Evolutionary conservation across 805 yeast genomes (phyloP).

Genomic region (Teunomyces aglyptinius): DNA sequence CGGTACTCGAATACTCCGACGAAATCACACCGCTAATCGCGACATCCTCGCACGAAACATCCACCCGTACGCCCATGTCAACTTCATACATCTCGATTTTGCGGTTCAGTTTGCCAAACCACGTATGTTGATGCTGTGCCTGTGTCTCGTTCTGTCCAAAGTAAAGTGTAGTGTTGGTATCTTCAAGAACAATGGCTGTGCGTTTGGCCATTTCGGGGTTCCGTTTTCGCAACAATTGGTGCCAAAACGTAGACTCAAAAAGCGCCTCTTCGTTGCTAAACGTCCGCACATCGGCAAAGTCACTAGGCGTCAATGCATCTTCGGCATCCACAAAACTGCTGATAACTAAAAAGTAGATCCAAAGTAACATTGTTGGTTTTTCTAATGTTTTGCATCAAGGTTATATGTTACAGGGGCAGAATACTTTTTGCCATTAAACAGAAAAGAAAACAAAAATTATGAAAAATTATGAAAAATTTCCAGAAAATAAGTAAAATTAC

Average conservation of each 20-base stretch:
- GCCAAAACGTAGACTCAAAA: slow-evolving; percentile 13
- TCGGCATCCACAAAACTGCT: neutral
- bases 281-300: neutral
- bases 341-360: neutral
- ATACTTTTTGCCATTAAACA: no score
- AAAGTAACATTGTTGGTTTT: neutral
- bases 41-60: slow-evolving; percentile 2
- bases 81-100: slow-evolving; percentile 18
- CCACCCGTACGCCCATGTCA: slow-evolving; percentile 13
- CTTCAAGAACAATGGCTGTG: slow-evolving; percentile 10
- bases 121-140: neutral
- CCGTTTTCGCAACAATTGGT: slow-evolving; percentile 3
- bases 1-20: slow-evolving; percentile 13
- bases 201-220: slow-evolving; percentile 5
- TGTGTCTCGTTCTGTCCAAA: slow-evolving; percentile 8
- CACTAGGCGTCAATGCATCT: neutral
- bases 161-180: slow-evolving; percentile 7
- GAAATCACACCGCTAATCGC: slow-evolving; percentile 20
- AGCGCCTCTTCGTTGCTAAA: slow-evolving; percentile 8
- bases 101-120: slow-evolving; percentile 3
- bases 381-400: no score
- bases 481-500: no score
- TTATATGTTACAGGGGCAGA: no score
- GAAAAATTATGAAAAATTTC: no score
- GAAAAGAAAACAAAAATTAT: no score